Evolutionary conservation across 495 filamentous ascomycete genomes (phyloP).

Genomic region (Penicillium manginii): DNA sequence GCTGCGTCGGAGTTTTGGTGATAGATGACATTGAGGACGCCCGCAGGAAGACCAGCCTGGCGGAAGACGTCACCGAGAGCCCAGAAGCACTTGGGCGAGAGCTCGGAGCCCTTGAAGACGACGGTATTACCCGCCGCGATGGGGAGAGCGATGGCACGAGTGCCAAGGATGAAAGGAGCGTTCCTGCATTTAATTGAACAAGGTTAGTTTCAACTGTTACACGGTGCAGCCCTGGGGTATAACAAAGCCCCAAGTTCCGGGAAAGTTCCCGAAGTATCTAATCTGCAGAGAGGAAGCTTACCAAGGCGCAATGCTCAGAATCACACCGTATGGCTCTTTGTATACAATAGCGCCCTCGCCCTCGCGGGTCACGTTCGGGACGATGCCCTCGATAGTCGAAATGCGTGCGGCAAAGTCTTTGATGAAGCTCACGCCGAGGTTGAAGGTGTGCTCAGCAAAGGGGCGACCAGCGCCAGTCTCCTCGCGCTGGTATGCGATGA

Average conservation of each 20-base stretch:
- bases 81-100: constrained; percentile 75
- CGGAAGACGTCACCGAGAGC: constrained; percentile 69
- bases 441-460: constrained; percentile 67
- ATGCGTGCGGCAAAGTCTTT: constrained; percentile 75
- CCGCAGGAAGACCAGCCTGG: constrained; percentile 71
- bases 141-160: constrained; percentile 72
- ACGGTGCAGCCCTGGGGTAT: not conserved
- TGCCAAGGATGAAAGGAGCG: constrained; percentile 64
- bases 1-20: constrained; percentile 56
- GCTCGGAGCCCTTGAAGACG: constrained; percentile 77
- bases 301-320: constrained; percentile 86
- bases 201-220: constrained; percentile 10
- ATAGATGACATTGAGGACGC: constrained; percentile 60
- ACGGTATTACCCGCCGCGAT: constrained; percentile 81
- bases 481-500: constrained; percentile 61
- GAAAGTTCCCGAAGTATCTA: not conserved
- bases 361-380: constrained; percentile 60
- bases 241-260: too few relatives aligned
- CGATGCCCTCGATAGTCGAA: constrained; percentile 58
- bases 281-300: constrained; percentile 36
- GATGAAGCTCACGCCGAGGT: constrained; percentile 59
- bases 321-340: constrained; percentile 81
- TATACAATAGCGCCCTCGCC: constrained; percentile 68
- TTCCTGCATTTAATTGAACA: constrained; percentile 49
- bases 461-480: constrained; percentile 66